Conservation (phyloP, 164 flowering plant species). For the Euptelea pleiosperma region DNA sequence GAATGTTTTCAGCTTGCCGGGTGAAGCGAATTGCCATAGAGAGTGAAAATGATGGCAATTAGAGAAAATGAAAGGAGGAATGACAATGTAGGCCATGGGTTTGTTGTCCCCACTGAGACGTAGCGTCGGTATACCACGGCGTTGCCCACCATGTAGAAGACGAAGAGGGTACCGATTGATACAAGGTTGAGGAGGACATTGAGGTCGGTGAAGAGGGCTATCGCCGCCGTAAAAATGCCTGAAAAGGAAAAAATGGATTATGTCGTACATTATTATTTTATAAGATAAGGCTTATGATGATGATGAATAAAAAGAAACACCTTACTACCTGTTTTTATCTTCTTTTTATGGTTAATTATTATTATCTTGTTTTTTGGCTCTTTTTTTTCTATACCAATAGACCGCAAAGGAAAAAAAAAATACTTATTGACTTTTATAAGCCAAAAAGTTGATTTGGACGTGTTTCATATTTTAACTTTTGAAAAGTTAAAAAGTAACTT, state of each 20-base stretch:
- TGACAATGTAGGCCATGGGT: constrained; percentile 68
- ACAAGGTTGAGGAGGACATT: constrained; percentile 72
- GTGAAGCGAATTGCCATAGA: constrained; percentile 62
- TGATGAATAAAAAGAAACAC: no score
- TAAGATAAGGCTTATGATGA: no score
- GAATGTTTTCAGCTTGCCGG: constrained; percentile 41
- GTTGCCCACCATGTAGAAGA: constrained; percentile 95
- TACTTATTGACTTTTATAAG: no score
- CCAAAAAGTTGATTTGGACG: no score
- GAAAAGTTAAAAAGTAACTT: no score
- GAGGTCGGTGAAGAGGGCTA: constrained; percentile 81
- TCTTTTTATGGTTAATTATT: no score
- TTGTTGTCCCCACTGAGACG: constrained; percentile 45
- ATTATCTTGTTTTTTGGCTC: no score
- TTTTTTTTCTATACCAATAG: no score
- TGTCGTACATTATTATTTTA: no score
- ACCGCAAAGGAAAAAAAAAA: no score
- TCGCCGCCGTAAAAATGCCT: constrained; percentile 76
- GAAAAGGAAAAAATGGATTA: constrained; percentile 14
- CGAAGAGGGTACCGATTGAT: constrained; percentile 87
- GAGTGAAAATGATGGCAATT: constrained; percentile 59
- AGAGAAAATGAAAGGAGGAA: constrained; percentile 61
- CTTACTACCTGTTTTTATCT: no score
- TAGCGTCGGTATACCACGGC: constrained; percentile 84
- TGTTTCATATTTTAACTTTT: no score